Conservation (phyloP, 345 rosid species). For the Viola odorata region DNA sequence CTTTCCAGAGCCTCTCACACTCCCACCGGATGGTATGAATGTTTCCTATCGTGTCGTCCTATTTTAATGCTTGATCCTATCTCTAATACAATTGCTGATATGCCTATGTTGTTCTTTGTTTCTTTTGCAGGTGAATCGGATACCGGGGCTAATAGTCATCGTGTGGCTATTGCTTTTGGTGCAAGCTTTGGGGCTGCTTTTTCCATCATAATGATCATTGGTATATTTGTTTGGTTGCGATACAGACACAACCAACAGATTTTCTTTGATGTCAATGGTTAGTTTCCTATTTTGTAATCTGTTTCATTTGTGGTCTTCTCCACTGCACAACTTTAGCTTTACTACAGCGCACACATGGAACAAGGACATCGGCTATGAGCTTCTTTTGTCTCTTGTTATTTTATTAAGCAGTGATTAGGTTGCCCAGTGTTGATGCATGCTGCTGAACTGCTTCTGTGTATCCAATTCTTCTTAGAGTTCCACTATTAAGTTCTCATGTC, state of each 20-base stretch:
- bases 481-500: no score
- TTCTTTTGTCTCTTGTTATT: not conserved
- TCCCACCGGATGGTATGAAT: slow-evolving; percentile 67
- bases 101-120: slow-evolving; percentile 15
- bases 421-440: no score
- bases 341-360: not conserved
- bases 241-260: slow-evolving; percentile 83
- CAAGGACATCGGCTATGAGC: not conserved
- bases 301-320: not conserved
- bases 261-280: slow-evolving; percentile 97
- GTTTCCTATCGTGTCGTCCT: slow-evolving; percentile 22
- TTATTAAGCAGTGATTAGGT: no score
- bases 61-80: not conserved
- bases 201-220: slow-evolving; percentile 41
- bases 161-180: slow-evolving; percentile 70
- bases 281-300: slow-evolving; percentile 13
- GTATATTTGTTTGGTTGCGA: slow-evolving; percentile 83
- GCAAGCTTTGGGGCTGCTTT: slow-evolving; percentile 85
- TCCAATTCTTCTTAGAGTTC: no score
- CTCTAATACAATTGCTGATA: not conserved
- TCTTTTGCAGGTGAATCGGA: slow-evolving; percentile 43
- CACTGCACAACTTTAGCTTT: not conserved
- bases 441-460: no score
- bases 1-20: slow-evolving; percentile 88
- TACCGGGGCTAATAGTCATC: slow-evolving; percentile 52